Conservation (phyloP, 73 alveolate genomes). For the Paramecium octaurelia region DNA sequence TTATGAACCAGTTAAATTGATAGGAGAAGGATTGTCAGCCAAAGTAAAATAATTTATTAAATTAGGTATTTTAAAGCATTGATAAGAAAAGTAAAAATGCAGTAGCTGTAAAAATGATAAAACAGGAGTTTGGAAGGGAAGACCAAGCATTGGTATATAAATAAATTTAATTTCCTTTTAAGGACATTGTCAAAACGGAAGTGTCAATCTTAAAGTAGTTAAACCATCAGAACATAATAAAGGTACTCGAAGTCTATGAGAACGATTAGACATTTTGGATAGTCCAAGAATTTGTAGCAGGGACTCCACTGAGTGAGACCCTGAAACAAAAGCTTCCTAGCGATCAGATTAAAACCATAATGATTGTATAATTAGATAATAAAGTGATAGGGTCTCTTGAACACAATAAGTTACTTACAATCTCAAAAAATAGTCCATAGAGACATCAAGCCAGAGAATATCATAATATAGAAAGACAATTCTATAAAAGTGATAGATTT, state of each 20-base stretch:
- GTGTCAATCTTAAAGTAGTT: not conserved
- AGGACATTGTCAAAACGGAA: slow-evolving; percentile 34
- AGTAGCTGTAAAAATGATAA: slow-evolving; percentile 23
- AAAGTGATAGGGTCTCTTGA: not conserved
- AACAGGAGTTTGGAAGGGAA: not conserved
- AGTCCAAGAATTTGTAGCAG: slow-evolving; percentile 18
- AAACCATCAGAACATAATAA: not conserved
- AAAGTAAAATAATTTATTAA: not conserved
- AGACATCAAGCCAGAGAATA: slow-evolving; percentile 48
- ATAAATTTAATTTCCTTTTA: not conserved
- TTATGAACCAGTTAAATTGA: slow-evolving; percentile 24
- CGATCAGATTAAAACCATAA: not conserved
- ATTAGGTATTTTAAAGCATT: not conserved
- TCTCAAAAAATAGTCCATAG: not conserved
- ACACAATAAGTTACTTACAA: not conserved
- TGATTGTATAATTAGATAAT: not conserved
- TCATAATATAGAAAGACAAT: not conserved
- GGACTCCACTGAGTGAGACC: not conserved
- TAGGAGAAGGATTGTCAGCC: slow-evolving; percentile 46
- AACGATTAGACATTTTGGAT: slow-evolving; percentile 42
- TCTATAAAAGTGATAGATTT: slow-evolving; percentile 7
- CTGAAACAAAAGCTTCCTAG: not conserved
- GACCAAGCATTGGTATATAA: not conserved
- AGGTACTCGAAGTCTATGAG: slow-evolving; percentile 25
- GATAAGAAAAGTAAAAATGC: not conserved